Conservation (phyloP, 225 moss, liverwort and hornwort genomes). For the Polytrichum formosum region DNA sequence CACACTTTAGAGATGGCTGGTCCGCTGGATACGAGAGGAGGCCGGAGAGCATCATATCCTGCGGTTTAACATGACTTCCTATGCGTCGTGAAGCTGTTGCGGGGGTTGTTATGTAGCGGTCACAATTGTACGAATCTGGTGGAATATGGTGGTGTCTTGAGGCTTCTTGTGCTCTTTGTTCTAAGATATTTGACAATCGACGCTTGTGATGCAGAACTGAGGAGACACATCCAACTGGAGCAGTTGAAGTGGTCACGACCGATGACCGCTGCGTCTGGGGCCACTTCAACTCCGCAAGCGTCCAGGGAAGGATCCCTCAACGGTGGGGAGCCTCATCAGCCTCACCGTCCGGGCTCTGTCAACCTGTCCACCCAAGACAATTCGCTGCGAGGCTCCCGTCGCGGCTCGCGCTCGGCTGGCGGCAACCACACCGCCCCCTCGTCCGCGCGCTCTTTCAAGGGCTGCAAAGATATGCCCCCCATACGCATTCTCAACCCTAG, state of each 20-base stretch:
- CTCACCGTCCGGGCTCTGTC: slow-evolving; percentile 5
- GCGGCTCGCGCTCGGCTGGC: background rate
- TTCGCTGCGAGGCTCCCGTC: background rate
- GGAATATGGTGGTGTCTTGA: background rate
- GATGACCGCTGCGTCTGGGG: slow-evolving; percentile 4
- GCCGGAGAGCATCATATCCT: no score
- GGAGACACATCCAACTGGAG: slow-evolving; percentile 32
- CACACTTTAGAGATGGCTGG: no score
- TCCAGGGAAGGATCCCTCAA: slow-evolving; percentile 4
- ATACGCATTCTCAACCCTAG: slow-evolving; percentile 9
- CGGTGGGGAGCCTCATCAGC: background rate
- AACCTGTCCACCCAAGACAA: slow-evolving; percentile 14
- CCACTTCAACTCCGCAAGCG: background rate
- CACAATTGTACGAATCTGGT: no score
- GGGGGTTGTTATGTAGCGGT: no score
- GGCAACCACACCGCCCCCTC: slow-evolving; percentile 5
- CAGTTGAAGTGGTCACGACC: slow-evolving; percentile 44
- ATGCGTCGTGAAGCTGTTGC: no score
- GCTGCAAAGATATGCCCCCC: background rate
- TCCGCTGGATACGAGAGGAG: no score
- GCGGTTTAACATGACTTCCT: no score
- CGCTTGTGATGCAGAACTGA: slow-evolving; percentile 14
- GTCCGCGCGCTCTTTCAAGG: slow-evolving; percentile 6
- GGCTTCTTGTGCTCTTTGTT: no score
- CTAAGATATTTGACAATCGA: no score